phyloP scores from a whole-genome alignment of 2,329 filamentous ascomycete genomes.

The Cladosporium halotolerans region DNA sequence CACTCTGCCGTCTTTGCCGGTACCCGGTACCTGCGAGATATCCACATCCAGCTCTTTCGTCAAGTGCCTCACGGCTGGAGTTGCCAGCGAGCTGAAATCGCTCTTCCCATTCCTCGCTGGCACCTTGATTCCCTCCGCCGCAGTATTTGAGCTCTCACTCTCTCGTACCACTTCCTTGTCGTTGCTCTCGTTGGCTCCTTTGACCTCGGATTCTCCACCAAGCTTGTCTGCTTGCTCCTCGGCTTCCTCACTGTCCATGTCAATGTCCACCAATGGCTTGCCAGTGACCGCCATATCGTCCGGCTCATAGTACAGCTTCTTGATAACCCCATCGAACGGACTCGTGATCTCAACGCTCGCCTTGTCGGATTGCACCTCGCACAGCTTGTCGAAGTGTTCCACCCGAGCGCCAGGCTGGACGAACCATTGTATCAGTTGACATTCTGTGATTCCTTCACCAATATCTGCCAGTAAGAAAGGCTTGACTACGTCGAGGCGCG shows the following conservation, averaged over 20 bases:
- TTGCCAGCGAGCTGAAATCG: constrained; percentile 71
- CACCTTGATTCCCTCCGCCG: background rate
- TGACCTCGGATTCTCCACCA: constrained; percentile 19
- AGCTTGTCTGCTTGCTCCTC: constrained; percentile 49
- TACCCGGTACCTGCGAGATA: constrained; percentile 73
- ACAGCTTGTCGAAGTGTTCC: constrained; percentile 95
- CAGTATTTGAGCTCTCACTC: constrained; percentile 9
- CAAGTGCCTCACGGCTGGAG: constrained; percentile 84
- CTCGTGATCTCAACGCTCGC: constrained; percentile 77
- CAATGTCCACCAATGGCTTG: constrained; percentile 86
- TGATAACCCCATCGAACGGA: constrained; percentile 89
- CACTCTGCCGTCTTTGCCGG: constrained; percentile 84
- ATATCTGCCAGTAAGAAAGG: constrained; percentile 80
- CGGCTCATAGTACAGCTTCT: constrained; percentile 90
- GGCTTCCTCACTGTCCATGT: constrained; percentile 73
- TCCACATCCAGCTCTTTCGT: constrained; percentile 72
- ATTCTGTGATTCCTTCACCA: constrained; percentile 93
- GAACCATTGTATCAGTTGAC: constrained; percentile 99
- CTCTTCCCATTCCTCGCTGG: constrained; percentile 30
- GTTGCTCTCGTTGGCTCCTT: constrained; percentile 6
- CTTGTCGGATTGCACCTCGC: constrained; percentile 98
- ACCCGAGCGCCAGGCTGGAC: constrained; percentile 91
- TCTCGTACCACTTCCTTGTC: constrained; percentile 3
- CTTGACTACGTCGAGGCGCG: constrained; percentile 51
- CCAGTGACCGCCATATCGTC: constrained; percentile 96